Evolutionary conservation across 2,329 filamentous ascomycete species (phyloP).

Genomic region (Basipetospora sp.): DNA sequence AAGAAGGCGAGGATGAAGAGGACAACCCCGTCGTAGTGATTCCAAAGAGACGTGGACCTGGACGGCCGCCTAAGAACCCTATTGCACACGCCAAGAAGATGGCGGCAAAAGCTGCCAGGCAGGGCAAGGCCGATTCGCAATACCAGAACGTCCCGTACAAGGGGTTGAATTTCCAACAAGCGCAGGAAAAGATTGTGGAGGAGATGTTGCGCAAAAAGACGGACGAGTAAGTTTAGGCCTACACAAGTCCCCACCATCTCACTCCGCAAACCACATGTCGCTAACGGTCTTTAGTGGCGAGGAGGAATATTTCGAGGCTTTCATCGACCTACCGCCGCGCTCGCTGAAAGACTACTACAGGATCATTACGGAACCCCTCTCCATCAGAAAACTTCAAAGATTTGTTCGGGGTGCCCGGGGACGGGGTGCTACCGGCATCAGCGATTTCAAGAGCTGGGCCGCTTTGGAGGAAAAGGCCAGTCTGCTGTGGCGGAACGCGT

Average conservation of each 20-base stretch:
- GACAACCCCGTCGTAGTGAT: slow-evolving; percentile 10
- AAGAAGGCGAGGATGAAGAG: slow-evolving; percentile 16
- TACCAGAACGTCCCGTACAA: slow-evolving; percentile 48
- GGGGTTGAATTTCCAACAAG: slow-evolving; percentile 65
- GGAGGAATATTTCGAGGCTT: slow-evolving; percentile 56
- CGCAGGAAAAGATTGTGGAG: slow-evolving; percentile 70
- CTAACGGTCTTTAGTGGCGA: slow-evolving; percentile 39
- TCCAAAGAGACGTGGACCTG: slow-evolving; percentile 5
- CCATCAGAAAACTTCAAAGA: slow-evolving; percentile 63
- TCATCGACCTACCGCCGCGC: slow-evolving; percentile 63
- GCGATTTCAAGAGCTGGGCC: slow-evolving; percentile 68
- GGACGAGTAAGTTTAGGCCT: slow-evolving; percentile 36
- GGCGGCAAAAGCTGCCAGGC: slow-evolving; percentile 7
- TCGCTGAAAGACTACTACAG: slow-evolving; percentile 74
- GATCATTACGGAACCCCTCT: slow-evolving; percentile 67
- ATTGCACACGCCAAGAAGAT: slow-evolving; percentile 12
- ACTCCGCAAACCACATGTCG: background rate
- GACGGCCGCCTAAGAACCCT: slow-evolving; percentile 11
- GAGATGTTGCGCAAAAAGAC: slow-evolving; percentile 58
- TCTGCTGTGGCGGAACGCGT: slow-evolving; percentile 76
- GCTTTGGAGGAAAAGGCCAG: slow-evolving; percentile 67
- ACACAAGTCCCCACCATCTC: background rate
- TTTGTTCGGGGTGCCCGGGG: slow-evolving; percentile 59
- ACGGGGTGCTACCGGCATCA: slow-evolving; percentile 44
- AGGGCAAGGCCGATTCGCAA: slow-evolving; percentile 33